A percentile compares a stretch with the other conserved stretches of the same genome.
phyloP scores from a whole-genome alignment of 192 early-diverging fungal genomes.

The Powellomyces hirtus region DNA sequence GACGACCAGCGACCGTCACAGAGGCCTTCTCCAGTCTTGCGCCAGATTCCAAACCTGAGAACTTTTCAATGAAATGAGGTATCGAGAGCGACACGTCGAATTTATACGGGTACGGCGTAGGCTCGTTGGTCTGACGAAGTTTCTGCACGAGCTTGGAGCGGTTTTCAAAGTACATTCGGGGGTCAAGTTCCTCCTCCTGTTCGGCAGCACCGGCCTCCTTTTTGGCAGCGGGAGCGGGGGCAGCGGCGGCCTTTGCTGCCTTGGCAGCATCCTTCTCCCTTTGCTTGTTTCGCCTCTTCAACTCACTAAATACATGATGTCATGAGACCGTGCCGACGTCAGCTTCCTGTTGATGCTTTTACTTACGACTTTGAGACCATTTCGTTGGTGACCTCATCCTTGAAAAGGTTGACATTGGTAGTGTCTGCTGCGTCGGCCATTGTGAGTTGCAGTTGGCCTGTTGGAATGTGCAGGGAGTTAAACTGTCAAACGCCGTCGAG shows the following conservation, averaged over 20 bases:
- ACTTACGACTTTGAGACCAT: slow-evolving; percentile 89
- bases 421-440: slow-evolving; percentile 5
- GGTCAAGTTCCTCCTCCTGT: slow-evolving; percentile 78
- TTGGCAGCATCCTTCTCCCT: slow-evolving; percentile 87
- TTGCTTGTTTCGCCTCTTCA: slow-evolving; percentile 87
- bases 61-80: slow-evolving; percentile 86
- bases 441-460: no score
- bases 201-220: slow-evolving; percentile 48
- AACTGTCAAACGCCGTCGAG: no score
- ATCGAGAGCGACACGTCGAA: slow-evolving; percentile 87
- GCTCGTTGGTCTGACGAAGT: slow-evolving; percentile 76
- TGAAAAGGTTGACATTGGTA: slow-evolving; percentile 21
- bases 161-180: slow-evolving; percentile 93
- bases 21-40: slow-evolving; percentile 65
- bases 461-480: no score
- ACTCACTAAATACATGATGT: no score
- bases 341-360: no score
- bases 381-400: slow-evolving; percentile 88
- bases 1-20: slow-evolving; percentile 84
- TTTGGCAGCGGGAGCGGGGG: slow-evolving; percentile 55
- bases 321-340: no score
- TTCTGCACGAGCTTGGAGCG: slow-evolving; percentile 79
- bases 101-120: slow-evolving; percentile 98
- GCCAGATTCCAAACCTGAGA: slow-evolving; percentile 61
- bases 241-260: slow-evolving; percentile 43